Base-by-base conservation (phyloP, 352 stramenopile genomes). In the Phytophthora rubi region DNA sequence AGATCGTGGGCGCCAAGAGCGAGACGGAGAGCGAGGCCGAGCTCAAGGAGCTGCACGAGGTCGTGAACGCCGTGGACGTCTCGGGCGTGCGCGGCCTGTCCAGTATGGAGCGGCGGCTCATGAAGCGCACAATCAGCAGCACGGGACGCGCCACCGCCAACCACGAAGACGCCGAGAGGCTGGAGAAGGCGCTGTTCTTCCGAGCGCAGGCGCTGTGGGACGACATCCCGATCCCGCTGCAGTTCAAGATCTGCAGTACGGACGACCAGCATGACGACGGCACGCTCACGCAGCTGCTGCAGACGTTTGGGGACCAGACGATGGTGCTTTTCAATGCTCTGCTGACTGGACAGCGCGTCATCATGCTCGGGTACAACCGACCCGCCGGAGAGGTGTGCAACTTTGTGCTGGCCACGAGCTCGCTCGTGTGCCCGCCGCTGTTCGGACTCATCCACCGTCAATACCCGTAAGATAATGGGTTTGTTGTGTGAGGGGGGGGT, bases 241-340 rank as follows among this genome's bases (percentile, higher is more conserved):
- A 90, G 60, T 86, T 95, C 62, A 93, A 94, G 63, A 59, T 94
- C 13, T 94, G 89, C 65, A 94, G 86, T 62, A 93, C 88, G 4
- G 76, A 92, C 23, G 89, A 96, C 55, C 89, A 96, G 59, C 88
- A 95, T 65, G 88, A 95, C 61, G 77, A 94, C 48, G 89, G 86
- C 2, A 81, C 88, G 6, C 60, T 97, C 61, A 80, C 74, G 3
- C 78, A 89, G 30, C 71, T 97, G 16, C 42, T 97, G 56, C 71
- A 83, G 30, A 93, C 82, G 42, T 97, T 97, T 73, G 88, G 88
- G 37, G 89, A 95, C 39, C 82, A 97, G 60, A 89, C 73, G 0
- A 97, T 95, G 88, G 45, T 83, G n/a, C 57, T 97, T 49, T 97
- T 92, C 64, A 97, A 97, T 55, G 88, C 89, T 0, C 82, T 97